Evolutionary conservation across 768 basidiomycete species (phyloP).

Genomic region (Agaricus subrufescens): DNA sequence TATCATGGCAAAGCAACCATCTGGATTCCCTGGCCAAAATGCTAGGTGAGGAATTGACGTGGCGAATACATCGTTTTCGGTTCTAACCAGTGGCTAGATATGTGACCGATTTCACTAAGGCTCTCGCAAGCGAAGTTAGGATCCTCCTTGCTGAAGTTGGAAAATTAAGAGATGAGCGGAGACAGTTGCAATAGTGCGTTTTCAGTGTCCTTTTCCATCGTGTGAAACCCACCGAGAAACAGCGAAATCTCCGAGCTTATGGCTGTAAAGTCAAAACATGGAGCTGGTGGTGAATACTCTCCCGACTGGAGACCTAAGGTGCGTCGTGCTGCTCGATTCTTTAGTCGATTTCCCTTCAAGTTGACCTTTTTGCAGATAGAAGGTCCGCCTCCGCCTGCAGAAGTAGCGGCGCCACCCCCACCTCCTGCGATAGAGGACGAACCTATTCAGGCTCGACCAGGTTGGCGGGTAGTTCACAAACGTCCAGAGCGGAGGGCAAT

Average conservation of each 20-base stretch:
- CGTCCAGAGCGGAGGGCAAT: conserved; percentile 47
- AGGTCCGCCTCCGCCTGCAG: conserved; percentile 25
- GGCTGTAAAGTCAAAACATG: conserved; percentile 79
- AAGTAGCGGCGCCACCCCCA: conserved; percentile 33
- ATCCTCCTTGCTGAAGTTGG: conserved; percentile 78
- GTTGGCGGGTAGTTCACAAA: conserved; percentile 72
- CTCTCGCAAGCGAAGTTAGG: conserved; percentile 74
- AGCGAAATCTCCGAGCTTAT: conserved; percentile 86
- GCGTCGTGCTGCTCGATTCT: conserved; percentile 13
- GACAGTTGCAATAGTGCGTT: conserved; percentile 72
- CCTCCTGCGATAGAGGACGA: conserved; percentile 46
- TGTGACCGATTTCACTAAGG: conserved; percentile 80
- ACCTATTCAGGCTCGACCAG: conserved; percentile 52
- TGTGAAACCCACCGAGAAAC: not conserved
- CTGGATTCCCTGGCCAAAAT: not conserved
- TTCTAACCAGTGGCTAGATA: conserved; percentile 6
- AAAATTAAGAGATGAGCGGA: conserved; percentile 70
- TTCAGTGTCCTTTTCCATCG: not conserved
- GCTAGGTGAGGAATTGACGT: conserved; percentile 3
- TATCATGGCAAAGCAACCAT: conserved; percentile 6
- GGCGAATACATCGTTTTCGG: not conserved
- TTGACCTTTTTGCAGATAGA: conserved; percentile 18
- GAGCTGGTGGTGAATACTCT: conserved; percentile 72
- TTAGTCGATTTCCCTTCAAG: not conserved
- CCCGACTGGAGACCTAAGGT: conserved; percentile 71